Base-by-base conservation (phyloP, 257 asterid genomes). In the Verbena officinalis region DNA sequence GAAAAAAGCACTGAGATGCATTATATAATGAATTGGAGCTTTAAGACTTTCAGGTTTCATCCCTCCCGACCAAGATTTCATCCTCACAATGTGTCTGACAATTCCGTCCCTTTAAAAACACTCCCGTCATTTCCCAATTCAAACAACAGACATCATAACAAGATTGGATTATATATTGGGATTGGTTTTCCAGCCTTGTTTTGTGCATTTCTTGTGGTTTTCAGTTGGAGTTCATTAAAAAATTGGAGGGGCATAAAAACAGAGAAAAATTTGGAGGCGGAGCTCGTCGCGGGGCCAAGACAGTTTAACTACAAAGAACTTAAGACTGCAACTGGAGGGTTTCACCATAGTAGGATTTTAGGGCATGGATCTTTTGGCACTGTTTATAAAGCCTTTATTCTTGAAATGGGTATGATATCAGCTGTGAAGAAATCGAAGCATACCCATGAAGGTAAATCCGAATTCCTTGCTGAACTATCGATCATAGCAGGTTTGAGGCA, bases 331-430 rank as follows among this genome's bases (percentile, higher is more conserved):
- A 93, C 99, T 0, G 84, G 65, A 77, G 97, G 95, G 16, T 93
- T 93, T 53, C 88, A 90, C 34, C 76, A 82, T 38, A 75, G 81
- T 27, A 86, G 95, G 78, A 84, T 90, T 20, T 69, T 93, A 1
- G 99, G 99, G 2, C 77, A 82, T 61, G 99, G 99, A 0, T 83
- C 96, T 0, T 93, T 93, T 46, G 99, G 99, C 14, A 90, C 97
- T 1, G 99, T 93, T 23, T 93, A 86, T 71, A 88, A 90, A 62
- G 99, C 97, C 13, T 70, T 71, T 64, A 87, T 88, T 50, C 12
- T 13, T 0, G 79, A 76, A 0, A 31, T 75, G 0, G 91, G 78
- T 0, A 8, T 80, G 0, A 23, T 83, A 4, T 83, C 95, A 0
- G 97, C 99, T 0, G 99, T 93, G 1, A 93, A 93, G 59, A 86